Percentiles rank a stretch among this genome's conserved stretches.
Evolutionary conservation across 306 rosid genomes (phyloP).

Genomic region (Rubus parviflorus): DNA sequence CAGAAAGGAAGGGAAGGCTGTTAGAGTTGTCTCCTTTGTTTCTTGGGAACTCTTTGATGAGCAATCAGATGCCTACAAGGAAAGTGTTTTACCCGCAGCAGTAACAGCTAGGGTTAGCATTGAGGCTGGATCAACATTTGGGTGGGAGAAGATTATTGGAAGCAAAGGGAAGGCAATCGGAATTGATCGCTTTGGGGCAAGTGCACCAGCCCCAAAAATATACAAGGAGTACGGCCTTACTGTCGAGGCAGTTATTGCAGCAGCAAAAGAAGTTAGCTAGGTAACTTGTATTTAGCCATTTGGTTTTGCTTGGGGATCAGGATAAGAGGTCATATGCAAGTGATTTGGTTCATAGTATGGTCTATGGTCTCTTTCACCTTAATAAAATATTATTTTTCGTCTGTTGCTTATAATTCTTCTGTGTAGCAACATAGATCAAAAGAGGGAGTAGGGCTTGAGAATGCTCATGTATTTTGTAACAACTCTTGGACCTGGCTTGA

Average conservation of each 20-base stretch:
- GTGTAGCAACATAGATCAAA: constrained; percentile 42
- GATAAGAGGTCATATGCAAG: constrained; percentile 28
- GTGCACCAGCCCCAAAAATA: constrained; percentile 91
- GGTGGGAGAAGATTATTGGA: constrained; percentile 88
- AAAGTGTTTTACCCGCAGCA: constrained; percentile 80
- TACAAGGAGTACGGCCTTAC: constrained; percentile 93
- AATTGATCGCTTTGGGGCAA: constrained; percentile 88
- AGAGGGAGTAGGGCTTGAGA: constrained; percentile 43
- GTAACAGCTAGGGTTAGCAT: constrained; percentile 98
- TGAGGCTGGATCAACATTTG: constrained; percentile 95
- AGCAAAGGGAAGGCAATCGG: constrained; percentile 86
- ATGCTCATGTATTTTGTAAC: constrained; percentile 46
- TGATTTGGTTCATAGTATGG: constrained; percentile 37
- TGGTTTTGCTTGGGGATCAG: constrained; percentile 37
- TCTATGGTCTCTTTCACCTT: constrained; percentile 36
- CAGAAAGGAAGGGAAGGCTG: constrained; percentile 88
- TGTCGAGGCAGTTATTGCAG: constrained; percentile 89
- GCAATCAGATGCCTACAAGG: constrained; percentile 90
- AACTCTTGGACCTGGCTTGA: constrained; percentile 43
- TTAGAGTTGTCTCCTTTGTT: constrained; percentile 84
- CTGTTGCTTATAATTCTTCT: constrained; percentile 37
- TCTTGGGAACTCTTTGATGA: constrained; percentile 94
- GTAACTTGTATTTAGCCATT: constrained; percentile 14
- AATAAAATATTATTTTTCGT: constrained; percentile 50
- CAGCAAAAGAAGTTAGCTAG: constrained; percentile 57